Evolutionary conservation across 345 rosid genomes (phyloP).

Genomic region (Turnera subulata): DNA sequence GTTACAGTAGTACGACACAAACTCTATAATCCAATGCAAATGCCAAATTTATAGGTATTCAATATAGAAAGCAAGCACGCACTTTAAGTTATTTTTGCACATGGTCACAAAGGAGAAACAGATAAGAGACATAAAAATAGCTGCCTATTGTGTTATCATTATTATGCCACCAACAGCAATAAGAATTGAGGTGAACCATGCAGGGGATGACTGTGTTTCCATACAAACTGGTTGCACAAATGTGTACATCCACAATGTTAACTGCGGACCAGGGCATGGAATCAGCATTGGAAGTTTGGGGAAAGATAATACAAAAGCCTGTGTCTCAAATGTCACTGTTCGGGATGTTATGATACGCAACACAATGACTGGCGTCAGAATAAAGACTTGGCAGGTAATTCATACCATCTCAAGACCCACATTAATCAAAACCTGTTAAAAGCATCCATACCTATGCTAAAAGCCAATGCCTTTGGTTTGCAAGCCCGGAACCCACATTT

Average conservation of each 20-base stretch:
- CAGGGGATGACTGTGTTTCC: constrained; percentile 95
- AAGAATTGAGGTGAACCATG: constrained; percentile 22
- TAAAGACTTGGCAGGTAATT: constrained; percentile 98
- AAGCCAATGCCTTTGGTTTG: too few species aligned
- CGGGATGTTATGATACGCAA: constrained; percentile 70
- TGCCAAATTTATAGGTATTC: neutral
- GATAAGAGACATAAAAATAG: too few species aligned
- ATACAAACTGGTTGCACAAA: constrained; percentile 92
- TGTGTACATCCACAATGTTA: constrained; percentile 71
- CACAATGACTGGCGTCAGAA: constrained; percentile 89
- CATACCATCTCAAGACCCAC: too few species aligned
- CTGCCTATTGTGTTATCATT: too few species aligned
- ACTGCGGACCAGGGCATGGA: constrained; percentile 98
- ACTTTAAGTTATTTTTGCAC: neutral
- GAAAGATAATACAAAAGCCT: constrained; percentile 72
- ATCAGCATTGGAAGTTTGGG: constrained; percentile 96
- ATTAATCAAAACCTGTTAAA: too few species aligned
- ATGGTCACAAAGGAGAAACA: too few species aligned
- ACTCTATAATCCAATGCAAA: constrained; percentile 1
- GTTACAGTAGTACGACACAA: neutral
- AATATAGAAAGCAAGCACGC: constrained; percentile 5
- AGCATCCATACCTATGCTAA: too few species aligned
- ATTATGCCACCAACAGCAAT: neutral
- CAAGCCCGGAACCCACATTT: too few species aligned
- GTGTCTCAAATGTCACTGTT: constrained; percentile 87